These are phyloP conservation scores for Phytophthora tentaculata DNA, from an alignment of 352 stramenopile species.

Conservation along the genomic window DNA sequence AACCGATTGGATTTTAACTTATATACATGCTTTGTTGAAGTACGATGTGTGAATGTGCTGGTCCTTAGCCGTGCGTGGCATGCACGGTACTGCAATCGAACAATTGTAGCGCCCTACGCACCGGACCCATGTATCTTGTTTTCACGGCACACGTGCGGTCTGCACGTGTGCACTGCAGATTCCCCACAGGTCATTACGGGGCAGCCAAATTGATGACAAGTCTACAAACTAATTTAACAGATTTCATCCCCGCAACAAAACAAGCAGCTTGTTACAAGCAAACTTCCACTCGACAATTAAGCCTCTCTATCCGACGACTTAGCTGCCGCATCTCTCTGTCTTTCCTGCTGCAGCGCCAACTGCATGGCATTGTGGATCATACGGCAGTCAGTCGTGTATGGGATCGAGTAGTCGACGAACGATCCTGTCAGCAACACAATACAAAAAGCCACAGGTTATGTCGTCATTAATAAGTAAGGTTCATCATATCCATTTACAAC, in stretches of 20 bases:
- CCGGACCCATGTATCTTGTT: too few relatives aligned
- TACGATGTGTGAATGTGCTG: background rate
- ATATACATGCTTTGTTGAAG: slow-evolving; percentile 16
- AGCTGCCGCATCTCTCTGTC: slow-evolving; percentile 38
- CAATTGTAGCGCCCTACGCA: too few relatives aligned
- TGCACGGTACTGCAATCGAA: too few relatives aligned
- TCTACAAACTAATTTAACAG: too few relatives aligned
- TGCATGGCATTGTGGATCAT: slow-evolving; percentile 84
- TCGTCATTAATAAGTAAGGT: background rate
- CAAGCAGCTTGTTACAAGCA: background rate
- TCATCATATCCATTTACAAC: slow-evolving; percentile 5
- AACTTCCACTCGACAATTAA: background rate
- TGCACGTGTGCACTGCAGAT: too few relatives aligned
- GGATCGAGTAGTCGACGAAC: slow-evolving; percentile 87
- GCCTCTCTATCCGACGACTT: background rate
- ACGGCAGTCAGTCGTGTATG: slow-evolving; percentile 82
- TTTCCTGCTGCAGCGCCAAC: slow-evolving; percentile 70
- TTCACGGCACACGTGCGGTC: too few relatives aligned
- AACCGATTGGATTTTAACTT: slow-evolving; percentile 23
- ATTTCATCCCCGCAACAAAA: too few relatives aligned
- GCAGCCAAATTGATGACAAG: too few relatives aligned
- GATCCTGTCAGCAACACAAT: slow-evolving; percentile 48
- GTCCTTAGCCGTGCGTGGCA: too few relatives aligned
- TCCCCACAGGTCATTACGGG: too few relatives aligned
- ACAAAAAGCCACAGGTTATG: background rate